Conservation (phyloP, 495 filamentous ascomycete genomes). For the Penicillium fimorum region DNA sequence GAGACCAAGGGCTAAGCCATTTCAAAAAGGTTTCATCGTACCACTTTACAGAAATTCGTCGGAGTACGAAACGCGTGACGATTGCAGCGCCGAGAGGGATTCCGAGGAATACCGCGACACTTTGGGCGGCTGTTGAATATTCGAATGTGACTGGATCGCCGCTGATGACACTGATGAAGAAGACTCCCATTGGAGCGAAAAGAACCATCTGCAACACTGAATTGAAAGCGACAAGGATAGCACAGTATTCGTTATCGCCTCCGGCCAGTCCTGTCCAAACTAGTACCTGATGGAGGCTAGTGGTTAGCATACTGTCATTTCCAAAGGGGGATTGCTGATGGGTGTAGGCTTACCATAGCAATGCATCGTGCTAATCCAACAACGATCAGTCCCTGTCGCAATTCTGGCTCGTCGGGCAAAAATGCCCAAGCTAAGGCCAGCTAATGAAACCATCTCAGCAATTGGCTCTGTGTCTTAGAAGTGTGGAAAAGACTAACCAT, state of each 20-base stretch:
- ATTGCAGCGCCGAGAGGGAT: slow-evolving; percentile 82
- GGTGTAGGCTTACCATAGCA: slow-evolving; percentile 61
- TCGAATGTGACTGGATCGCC: slow-evolving; percentile 45
- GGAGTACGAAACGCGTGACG: slow-evolving; percentile 65
- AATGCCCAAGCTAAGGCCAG: slow-evolving; percentile 76
- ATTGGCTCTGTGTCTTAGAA: not conserved
- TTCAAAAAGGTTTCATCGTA: slow-evolving; percentile 71
- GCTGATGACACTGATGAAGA: slow-evolving; percentile 74
- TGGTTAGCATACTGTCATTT: not conserved
- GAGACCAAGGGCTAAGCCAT: slow-evolving; percentile 67
- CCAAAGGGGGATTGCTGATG: not conserved
- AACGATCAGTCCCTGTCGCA: slow-evolving; percentile 71
- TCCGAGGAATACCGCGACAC: slow-evolving; percentile 80
- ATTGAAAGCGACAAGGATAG: slow-evolving; percentile 86
- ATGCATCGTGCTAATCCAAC: slow-evolving; percentile 79
- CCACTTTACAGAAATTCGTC: slow-evolving; percentile 53
- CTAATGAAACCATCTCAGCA: slow-evolving; percentile 24
- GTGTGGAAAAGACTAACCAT: slow-evolving; percentile 58
- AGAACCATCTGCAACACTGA: slow-evolving; percentile 84
- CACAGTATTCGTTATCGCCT: slow-evolving; percentile 82
- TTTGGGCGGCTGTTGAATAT: slow-evolving; percentile 72
- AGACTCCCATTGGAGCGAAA: slow-evolving; percentile 74
- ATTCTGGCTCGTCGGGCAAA: slow-evolving; percentile 65
- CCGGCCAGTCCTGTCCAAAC: slow-evolving; percentile 78
- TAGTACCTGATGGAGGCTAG: slow-evolving; percentile 51